Evolutionary conservation across 1,284 basidiomycete genomes (phyloP).

Genomic region (Jaminaea rosea): DNA sequence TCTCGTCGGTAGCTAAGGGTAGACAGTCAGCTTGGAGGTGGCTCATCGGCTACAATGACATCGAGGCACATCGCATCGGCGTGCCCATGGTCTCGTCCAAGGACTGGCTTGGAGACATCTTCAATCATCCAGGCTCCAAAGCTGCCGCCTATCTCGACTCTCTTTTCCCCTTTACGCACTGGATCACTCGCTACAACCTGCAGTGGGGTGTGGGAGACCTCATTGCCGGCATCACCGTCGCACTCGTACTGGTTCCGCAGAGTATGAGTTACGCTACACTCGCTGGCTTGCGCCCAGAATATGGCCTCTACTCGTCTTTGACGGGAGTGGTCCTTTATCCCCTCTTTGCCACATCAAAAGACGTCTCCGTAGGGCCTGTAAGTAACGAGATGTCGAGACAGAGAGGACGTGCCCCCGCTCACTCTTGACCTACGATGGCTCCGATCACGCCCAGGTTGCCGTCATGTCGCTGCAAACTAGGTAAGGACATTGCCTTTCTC

Average conservation of each 20-base stretch:
- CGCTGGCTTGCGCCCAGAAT: constrained; percentile 73
- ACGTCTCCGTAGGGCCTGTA: constrained; percentile 46
- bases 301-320: constrained; percentile 91
- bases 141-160: constrained; percentile 29
- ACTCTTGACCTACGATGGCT: no score
- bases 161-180: constrained; percentile 46
- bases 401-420: no score
- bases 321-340: constrained; percentile 67
- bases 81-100: constrained; percentile 39
- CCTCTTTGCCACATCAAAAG: constrained; percentile 46
- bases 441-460: no score
- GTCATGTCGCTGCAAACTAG: constrained; percentile 92
- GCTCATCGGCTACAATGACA: constrained; percentile 35
- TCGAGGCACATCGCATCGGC: constrained; percentile 39
- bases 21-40: constrained; percentile 7
- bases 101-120: constrained; percentile 31
- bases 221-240: constrained; percentile 49
- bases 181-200: constrained; percentile 47
- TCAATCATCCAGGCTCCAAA: constrained; percentile 17
- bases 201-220: constrained; percentile 46
- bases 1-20: background rate
- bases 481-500: no score
- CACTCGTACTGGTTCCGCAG: constrained; percentile 45
- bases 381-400: no score
- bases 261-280: constrained; percentile 59